A percentile compares a stretch with the other conserved stretches of the same genome.
phyloP scores from a whole-genome alignment of 2,329 filamentous ascomycete genomes.

The Monosporascus cannonballus region DNA sequence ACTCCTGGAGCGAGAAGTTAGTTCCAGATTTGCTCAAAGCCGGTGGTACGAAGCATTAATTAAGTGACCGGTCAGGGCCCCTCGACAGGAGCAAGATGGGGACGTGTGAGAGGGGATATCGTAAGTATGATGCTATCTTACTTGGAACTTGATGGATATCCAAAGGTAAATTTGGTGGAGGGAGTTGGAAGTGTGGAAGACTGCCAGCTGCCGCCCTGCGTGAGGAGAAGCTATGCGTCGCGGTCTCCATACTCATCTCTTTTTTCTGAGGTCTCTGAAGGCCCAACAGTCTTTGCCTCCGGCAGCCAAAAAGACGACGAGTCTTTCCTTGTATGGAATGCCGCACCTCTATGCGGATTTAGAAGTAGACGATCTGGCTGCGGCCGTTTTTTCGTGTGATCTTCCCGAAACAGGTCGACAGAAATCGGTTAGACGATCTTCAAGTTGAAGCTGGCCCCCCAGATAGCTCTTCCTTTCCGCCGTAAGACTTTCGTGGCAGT shows the following conservation, averaged over 20 bases:
- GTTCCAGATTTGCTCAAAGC: slow-evolving; percentile 12
- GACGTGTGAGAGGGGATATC: slow-evolving; percentile 3
- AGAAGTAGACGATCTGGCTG: background rate
- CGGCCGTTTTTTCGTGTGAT: background rate
- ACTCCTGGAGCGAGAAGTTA: slow-evolving; percentile 39
- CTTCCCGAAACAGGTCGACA: background rate
- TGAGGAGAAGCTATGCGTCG: slow-evolving; percentile 54
- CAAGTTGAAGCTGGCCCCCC: background rate
- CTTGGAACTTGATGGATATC: slow-evolving; percentile 26
- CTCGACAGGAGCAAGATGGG: background rate
- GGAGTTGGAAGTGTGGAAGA: slow-evolving; percentile 43
- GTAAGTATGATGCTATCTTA: slow-evolving; percentile 19
- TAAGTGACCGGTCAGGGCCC: too few species aligned
- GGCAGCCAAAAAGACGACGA: background rate
- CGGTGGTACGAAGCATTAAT: too few species aligned
- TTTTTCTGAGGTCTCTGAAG: background rate
- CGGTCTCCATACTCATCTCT: slow-evolving; percentile 21
- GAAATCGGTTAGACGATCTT: background rate
- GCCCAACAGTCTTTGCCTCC: background rate
- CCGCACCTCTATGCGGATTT: background rate
- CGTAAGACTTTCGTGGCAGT: too few species aligned
- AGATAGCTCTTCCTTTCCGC: too few species aligned
- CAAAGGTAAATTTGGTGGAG: slow-evolving; percentile 26
- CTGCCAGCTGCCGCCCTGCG: slow-evolving; percentile 64
- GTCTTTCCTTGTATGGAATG: background rate